Evolutionary conservation across 2,329 filamentous ascomycete genomes (phyloP).

Genomic region (Trichoderma sp.): DNA sequence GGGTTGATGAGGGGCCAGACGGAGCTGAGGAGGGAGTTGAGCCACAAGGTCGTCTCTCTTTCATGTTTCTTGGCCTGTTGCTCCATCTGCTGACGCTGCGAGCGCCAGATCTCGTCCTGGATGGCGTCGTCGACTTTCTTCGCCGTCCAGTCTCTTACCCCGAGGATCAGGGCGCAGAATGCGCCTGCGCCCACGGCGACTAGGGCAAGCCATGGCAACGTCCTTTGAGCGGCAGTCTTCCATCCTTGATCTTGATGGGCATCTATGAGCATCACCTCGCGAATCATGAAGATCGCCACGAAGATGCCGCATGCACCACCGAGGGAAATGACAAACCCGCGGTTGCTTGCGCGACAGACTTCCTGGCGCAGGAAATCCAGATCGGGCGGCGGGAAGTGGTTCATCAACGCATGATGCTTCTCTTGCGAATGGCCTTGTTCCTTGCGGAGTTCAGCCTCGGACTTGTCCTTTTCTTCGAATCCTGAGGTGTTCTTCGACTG

Average conservation of each 20-base stretch:
- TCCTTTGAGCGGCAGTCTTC: conserved; percentile 10
- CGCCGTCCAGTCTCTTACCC: conserved; percentile 60
- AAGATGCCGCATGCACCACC: conserved; percentile 42
- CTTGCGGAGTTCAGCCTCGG: conserved; percentile 42
- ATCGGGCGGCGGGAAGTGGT: conserved; percentile 53
- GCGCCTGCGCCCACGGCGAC: conserved; percentile 29
- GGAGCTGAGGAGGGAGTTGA: conserved; percentile 67
- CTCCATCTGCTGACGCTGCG: conserved; percentile 57
- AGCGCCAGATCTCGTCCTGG: conserved; percentile 71
- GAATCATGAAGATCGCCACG: conserved; percentile 34
- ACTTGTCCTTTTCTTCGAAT: conserved; percentile 44
- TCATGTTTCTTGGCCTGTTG: conserved; percentile 46
- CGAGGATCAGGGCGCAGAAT: conserved; percentile 31
- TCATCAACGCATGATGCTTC: conserved; percentile 47
- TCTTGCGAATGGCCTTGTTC: conserved; percentile 44
- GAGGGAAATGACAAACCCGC: conserved; percentile 43
- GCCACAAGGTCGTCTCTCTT: conserved; percentile 69
- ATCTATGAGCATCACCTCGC: conserved; percentile 28
- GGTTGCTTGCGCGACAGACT: conserved; percentile 39
- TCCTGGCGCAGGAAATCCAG: conserved; percentile 47
- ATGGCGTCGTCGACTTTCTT: conserved; percentile 65
- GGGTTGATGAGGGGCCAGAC: conserved; percentile 78
- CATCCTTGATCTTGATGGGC: conserved; percentile 19
- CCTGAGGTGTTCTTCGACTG: conserved; percentile 44
- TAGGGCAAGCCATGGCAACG: conserved; percentile 43